Conservation (phyloP, 2,329 filamentous ascomycete species). For the Dactylonectria macrodidyma region DNA sequence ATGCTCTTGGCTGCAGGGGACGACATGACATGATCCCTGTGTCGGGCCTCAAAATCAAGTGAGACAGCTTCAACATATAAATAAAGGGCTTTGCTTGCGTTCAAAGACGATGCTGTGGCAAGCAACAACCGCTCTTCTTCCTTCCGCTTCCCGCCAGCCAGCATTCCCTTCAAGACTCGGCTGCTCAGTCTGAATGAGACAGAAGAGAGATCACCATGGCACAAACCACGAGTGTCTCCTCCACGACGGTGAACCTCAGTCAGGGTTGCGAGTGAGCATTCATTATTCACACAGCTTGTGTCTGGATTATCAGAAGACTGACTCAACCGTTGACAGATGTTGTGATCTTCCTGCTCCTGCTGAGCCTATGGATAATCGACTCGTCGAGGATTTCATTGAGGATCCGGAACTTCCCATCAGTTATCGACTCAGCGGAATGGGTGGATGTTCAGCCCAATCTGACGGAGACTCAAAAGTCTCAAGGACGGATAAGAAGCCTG, state of each 20-base stretch:
- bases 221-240: slow-evolving; percentile 1
- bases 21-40: too few relatives aligned
- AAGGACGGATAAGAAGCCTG: too few relatives aligned
- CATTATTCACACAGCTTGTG: too few relatives aligned
- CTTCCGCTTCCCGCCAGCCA: neutral
- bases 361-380: neutral
- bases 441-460: too few relatives aligned
- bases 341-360: neutral
- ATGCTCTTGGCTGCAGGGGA: neutral
- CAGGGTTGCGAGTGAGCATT: slow-evolving; percentile 3
- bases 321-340: neutral
- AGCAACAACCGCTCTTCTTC: neutral
- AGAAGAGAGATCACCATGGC: slow-evolving; percentile 5
- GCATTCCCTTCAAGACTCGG: neutral
- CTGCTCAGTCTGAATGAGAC: neutral
- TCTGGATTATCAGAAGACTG: neutral
- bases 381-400: neutral
- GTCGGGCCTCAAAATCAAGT: neutral
- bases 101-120: too few relatives aligned
- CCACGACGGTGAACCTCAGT: slow-evolving; percentile 2
- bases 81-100: neutral
- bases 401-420: neutral
- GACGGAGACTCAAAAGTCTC: neutral
- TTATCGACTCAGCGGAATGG: neutral
- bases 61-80: neutral